phyloP scores from a whole-genome alignment of 129 eudicot genomes.

The Chrysanthemum seticuspe region DNA sequence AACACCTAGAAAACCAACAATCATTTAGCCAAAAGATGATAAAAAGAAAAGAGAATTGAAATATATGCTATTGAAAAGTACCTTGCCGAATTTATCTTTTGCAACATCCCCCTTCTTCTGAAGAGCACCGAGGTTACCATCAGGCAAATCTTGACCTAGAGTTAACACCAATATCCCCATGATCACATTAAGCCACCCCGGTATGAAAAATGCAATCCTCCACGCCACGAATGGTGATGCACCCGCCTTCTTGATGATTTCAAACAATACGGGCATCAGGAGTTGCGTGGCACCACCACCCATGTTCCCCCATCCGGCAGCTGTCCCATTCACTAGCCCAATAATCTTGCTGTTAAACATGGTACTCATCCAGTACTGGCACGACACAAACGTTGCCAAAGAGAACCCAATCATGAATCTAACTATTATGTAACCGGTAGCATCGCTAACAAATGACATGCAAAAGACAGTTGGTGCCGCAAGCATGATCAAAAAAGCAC shows the following conservation, averaged over 20 bases:
- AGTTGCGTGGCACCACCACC: slow-evolving; percentile 90
- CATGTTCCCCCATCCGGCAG: slow-evolving; percentile 94
- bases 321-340: slow-evolving; percentile 71
- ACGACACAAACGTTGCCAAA: slow-evolving; percentile 72
- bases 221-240: slow-evolving; percentile 70
- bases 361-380: slow-evolving; percentile 80
- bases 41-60: not conserved
- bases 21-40: not conserved
- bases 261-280: slow-evolving; percentile 70
- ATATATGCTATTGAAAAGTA: not conserved
- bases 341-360: slow-evolving; percentile 74
- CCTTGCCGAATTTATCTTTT: slow-evolving; percentile 71
- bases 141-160: slow-evolving; percentile 88
- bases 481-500: slow-evolving; percentile 69
- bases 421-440: slow-evolving; percentile 59
- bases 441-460: slow-evolving; percentile 58
- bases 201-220: slow-evolving; percentile 78
- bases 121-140: slow-evolving; percentile 76
- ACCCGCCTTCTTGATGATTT: slow-evolving; percentile 49
- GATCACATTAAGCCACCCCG: slow-evolving; percentile 66
- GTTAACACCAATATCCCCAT: slow-evolving; percentile 76
- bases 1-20: slow-evolving; percentile 33
- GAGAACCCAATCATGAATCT: slow-evolving; percentile 83
- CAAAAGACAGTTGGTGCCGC: slow-evolving; percentile 79
- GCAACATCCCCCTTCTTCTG: slow-evolving; percentile 79